These are phyloP conservation scores for Wickerhamomyces chaumierensis DNA, from an alignment of 805 yeast genomes.

Conservation along the genomic window DNA sequence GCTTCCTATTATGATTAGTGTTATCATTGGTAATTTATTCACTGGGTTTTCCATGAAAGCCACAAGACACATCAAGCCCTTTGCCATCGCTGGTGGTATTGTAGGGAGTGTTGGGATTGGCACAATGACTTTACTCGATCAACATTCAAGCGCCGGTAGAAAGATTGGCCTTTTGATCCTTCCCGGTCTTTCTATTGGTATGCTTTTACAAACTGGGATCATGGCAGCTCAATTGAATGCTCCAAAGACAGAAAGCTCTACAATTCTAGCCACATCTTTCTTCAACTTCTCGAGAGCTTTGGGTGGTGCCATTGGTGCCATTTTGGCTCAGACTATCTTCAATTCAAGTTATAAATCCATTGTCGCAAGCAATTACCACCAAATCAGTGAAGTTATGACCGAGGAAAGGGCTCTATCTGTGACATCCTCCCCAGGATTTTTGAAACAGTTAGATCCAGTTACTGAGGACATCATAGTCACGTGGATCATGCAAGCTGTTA, in stretches of 20 bases:
- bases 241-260: constrained; percentile 36
- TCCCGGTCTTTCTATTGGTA: constrained; percentile 27
- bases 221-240: constrained; percentile 26
- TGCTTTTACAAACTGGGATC: constrained; percentile 22
- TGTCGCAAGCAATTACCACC: constrained; percentile 1
- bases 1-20: constrained; percentile 29
- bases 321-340: constrained; percentile 27
- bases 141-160: constrained; percentile 17
- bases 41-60: constrained; percentile 22
- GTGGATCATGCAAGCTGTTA: constrained; percentile 25
- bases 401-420: background rate
- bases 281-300: constrained; percentile 30
- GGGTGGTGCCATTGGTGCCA: constrained; percentile 30
- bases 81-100: constrained; percentile 20
- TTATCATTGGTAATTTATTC: constrained; percentile 13
- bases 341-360: constrained; percentile 18
- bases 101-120: constrained; percentile 26
- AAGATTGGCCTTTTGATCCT: constrained; percentile 27
- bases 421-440: constrained; percentile 1
- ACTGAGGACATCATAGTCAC: constrained; percentile 8
- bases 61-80: constrained; percentile 25
- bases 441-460: constrained; percentile 1
- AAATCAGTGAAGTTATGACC: constrained; percentile 1
- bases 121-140: constrained; percentile 20
- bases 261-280: constrained; percentile 32